Evolutionary conservation across 2,329 filamentous ascomycete genomes (phyloP), one percentile per base, ranked within the genome.

Genomic region (Aspergillus fumigatus): DNA sequence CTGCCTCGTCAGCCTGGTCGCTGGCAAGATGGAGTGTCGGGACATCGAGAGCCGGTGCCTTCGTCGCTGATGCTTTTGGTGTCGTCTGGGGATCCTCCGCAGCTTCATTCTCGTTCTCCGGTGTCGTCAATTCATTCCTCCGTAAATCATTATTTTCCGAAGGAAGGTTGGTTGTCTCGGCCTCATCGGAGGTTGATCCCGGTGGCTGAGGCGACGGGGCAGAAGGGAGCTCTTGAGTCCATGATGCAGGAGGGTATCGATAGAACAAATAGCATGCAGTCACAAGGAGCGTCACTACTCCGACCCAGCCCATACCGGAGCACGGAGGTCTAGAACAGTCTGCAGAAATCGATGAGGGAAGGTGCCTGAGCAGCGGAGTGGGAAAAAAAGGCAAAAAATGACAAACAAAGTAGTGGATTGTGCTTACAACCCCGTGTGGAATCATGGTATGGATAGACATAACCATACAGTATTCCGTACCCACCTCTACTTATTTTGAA

Each of bases 231-330:
- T 61, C 67, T 51, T 56, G 64, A 53, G 57, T 62, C 69, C 73
- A 74, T 23, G 70, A 67, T 53, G 68, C 67, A 48, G 70, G 70
- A 29, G 73, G 72, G 56, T 75, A 69, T 25, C 67, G 69, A 62
- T 75, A 77, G 26, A 75, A 65, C 23, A 79, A 58, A 58, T 74
- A 76, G 43, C 68, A 71, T 40, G 73, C 61, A 8, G 77, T 73
- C 27, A 73, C 66, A 52, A 77, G 56, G 25, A 80, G 58, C 27
- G 70, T 65, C 32, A 68, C 73, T 29, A 75, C 65, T 38, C 72
- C 73, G 58, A 75, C 63, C 67, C 73, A 75, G 58, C 73, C 77
- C 77, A 79, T 79, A 8, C 53, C 43, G 43, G 21, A 26, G 43
- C 11, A 47, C 5, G 3, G 14, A 26, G 43, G 41, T 38, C 48